These are phyloP conservation scores for Peronospora belbahrii DNA, from an alignment of 352 stramenopile species.

Conservation along the genomic window DNA sequence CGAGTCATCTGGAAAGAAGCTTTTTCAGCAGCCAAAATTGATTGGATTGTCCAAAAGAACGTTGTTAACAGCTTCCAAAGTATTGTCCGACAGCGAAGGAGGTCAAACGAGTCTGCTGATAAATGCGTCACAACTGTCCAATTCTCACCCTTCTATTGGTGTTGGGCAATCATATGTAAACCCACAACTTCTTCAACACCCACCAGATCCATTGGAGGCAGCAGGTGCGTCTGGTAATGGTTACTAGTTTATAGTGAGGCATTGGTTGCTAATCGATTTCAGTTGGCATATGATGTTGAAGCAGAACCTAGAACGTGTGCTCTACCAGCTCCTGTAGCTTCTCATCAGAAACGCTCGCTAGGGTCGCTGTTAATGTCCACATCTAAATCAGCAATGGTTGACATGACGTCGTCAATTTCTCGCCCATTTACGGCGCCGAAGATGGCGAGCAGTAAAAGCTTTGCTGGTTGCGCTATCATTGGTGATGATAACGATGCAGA, in stretches of 20 bases:
- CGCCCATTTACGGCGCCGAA: slow-evolving; percentile 46
- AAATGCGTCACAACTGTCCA: slow-evolving; percentile 6
- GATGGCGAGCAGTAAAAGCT: background rate
- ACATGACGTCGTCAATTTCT: slow-evolving; percentile 57
- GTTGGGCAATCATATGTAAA: slow-evolving; percentile 81
- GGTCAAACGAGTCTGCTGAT: slow-evolving; percentile 9
- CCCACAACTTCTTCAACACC: slow-evolving; percentile 43
- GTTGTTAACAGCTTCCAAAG: slow-evolving; percentile 11
- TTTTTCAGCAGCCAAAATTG: slow-evolving; percentile 29
- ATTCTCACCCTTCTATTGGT: slow-evolving; percentile 44
- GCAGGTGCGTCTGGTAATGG: slow-evolving; percentile 15
- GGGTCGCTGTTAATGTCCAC: slow-evolving; percentile 46
- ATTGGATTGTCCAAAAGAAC: slow-evolving; percentile 32
- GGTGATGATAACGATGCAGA: slow-evolving; percentile 16
- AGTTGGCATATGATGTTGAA: slow-evolving; percentile 3
- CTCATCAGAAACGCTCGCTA: slow-evolving; percentile 38
- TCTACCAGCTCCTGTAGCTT: background rate
- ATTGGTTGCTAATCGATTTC: slow-evolving; percentile 2
- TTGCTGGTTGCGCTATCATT: slow-evolving; percentile 10
- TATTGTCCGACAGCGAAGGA: slow-evolving; percentile 14
- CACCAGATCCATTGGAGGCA: slow-evolving; percentile 1
- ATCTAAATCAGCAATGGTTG: slow-evolving; percentile 50
- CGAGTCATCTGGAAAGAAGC: slow-evolving; percentile 22
- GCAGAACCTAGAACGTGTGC: slow-evolving; percentile 8
- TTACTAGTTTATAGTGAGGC: background rate